phyloP scores from a whole-genome alignment of 1,139 yeast species.

The Nakaseomyces bracarensis region DNA sequence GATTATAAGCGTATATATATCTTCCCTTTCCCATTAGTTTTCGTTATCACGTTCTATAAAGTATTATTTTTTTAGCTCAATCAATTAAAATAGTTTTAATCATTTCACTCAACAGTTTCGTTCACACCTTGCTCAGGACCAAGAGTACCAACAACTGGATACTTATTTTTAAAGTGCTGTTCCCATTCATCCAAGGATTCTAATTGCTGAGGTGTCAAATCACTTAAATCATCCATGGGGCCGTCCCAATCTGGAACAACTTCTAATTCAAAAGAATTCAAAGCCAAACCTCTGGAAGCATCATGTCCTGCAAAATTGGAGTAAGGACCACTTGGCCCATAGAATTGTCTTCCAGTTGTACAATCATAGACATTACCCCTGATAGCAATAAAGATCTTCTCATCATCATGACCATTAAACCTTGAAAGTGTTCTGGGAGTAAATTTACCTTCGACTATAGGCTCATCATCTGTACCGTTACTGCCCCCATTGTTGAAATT shows the following conservation, averaged over 20 bases:
- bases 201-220: constrained; percentile 51
- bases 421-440: constrained; percentile 67
- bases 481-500: constrained; percentile 26
- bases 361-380: constrained; percentile 84
- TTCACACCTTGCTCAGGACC: constrained; percentile 34
- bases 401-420: constrained; percentile 73
- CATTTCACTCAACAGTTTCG: constrained; percentile 3
- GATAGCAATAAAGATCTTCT: constrained; percentile 74
- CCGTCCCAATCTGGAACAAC: constrained; percentile 50
- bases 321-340: constrained; percentile 96
- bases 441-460: constrained; percentile 69
- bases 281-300: constrained; percentile 89
- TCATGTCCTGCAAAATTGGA: constrained; percentile 94
- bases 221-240: constrained; percentile 66
- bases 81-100: neutral
- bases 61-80: neutral
- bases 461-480: constrained; percentile 34
- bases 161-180: constrained; percentile 71
- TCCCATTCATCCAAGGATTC: constrained; percentile 80
- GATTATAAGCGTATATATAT: too few species aligned
- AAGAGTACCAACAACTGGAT: constrained; percentile 57
- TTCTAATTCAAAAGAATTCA: constrained; percentile 72
- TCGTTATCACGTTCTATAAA: constrained; percentile 1
- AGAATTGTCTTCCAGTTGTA: constrained; percentile 69
- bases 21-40: too few species aligned